phyloP scores from a whole-genome alignment of 225 moss, liverwort and hornwort genomes.

The Straminergon stramineum region DNA sequence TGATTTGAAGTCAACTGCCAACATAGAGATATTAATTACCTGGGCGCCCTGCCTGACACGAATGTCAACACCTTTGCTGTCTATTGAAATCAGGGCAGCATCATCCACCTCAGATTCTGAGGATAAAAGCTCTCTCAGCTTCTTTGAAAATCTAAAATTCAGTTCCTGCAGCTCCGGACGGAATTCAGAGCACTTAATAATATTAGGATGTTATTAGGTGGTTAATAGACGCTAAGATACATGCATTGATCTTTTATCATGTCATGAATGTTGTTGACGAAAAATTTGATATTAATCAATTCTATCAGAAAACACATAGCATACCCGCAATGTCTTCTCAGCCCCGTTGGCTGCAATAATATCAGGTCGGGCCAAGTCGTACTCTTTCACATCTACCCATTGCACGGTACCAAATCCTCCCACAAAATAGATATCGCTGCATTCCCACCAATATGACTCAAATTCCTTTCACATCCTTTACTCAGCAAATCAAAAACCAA shows the following conservation, averaged over 20 bases:
- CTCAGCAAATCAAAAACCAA: neutral
- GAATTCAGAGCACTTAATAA: neutral
- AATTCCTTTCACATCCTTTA: neutral
- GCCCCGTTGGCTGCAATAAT: slow-evolving; percentile 79
- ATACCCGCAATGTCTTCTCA: slow-evolving; percentile 84
- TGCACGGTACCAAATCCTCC: slow-evolving; percentile 98
- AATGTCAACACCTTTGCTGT: slow-evolving; percentile 94
- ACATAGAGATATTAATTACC: slow-evolving; percentile 16
- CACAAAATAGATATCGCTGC: slow-evolving; percentile 96
- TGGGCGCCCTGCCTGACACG: slow-evolving; percentile 92
- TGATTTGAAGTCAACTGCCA: neutral
- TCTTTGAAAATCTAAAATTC: slow-evolving; percentile 75
- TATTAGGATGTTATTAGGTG: neutral
- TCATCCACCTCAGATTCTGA: slow-evolving; percentile 81
- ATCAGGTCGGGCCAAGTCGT: slow-evolving; percentile 77
- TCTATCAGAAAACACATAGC: neutral
- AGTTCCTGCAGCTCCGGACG: slow-evolving; percentile 50
- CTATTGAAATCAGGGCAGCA: slow-evolving; percentile 92
- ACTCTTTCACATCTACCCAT: slow-evolving; percentile 97
- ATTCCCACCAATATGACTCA: neutral
- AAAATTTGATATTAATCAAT: neutral
- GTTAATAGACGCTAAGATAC: neutral
- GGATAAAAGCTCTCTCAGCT: slow-evolving; percentile 59
- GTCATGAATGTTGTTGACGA: neutral
- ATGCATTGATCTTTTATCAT: neutral